Evolutionary conservation across 2,329 filamentous ascomycete species (phyloP), one percentile per base, ranked within the genome.

Genomic region (Knoxdaviesia capensis): DNA sequence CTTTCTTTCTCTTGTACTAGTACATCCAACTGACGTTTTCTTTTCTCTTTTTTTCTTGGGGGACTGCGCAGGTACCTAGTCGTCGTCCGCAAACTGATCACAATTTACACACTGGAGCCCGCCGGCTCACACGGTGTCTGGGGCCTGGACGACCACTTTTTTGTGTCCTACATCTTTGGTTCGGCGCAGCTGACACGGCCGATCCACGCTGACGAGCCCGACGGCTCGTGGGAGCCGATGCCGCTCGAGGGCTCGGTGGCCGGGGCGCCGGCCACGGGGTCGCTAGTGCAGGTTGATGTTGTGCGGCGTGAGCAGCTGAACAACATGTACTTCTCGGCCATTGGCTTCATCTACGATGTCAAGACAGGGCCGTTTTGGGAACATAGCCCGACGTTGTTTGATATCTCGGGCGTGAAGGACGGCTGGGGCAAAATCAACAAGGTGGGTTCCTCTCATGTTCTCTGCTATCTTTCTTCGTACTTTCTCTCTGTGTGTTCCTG

Each of bases 351-450:
- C 56, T 82, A 94, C 58, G 87, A 94, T 54, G 90, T 98, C 40
- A 98, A 98, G 56, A 87, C 70, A 47, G 90, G 90, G 0, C 88
- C 90, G 0, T 98, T 98, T 55, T 96, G 90, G 87, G 83, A 88
- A 51, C 88, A 98, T 56, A 94, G 85, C 49, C 88, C 88, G 1
- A 88, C 94, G 49, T 63, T 98, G 8, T 98, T 80, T 56, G 87
- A 98, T 57, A 85, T 98, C 36, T 93, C 85, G 0, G 90, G 90
- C 7, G 81, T 98, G 48, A 76, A 74, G 49, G 78, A 80, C 44
- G 83, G 90, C n/a, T 98, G 90, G 90, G 90, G 82, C 34, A 98
- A 98, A 65, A 94, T 98, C 53, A 47, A 98, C 60, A 87, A 87
- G 65, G 72, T 72, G 50, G 38, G 42, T 10, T 20, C 29, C 28